Evolutionary conservation across 1,139 yeast genomes (phyloP), one percentile per base, ranked within the genome.

Genomic region (Geotrichum carabidarum): DNA sequence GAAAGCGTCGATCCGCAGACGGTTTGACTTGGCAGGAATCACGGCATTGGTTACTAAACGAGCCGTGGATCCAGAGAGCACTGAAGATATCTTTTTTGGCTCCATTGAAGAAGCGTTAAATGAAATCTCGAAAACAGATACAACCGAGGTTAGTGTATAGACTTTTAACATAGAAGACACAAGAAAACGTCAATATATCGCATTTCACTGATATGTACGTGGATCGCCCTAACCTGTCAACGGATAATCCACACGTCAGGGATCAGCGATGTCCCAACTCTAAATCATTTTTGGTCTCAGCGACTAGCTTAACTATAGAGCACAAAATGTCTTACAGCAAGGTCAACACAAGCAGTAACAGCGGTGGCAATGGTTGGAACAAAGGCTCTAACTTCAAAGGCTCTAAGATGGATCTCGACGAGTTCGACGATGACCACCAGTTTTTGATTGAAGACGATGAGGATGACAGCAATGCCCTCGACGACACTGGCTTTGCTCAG

Each of bases 21-120:
- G 74, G 56, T 65, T 78, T 65, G 63, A 64, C 53, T 50, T 70
- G 59, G 66, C 80, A 60, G 71, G 74, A 27, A 63, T 70, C 53
- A 55, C 64, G 30, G 61, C 60, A 3, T 55, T 70, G 56, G 67
- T 74, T 22, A 59, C 63, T 8, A 57, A 59, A 40, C 71, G 66
- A 40, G 8, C 5, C 3, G 48, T 35, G 52, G 27, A 50, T 55
- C 8, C 43, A 6, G 15, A 15, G 30, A 11, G 6, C 4, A 37
- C 1, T 18, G 51, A 48, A 4, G 51, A 48, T 22, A 66, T 69
- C 2, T 69, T 65, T 55, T 74, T 65, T 55, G 63, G 63, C 34
- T 63, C 68, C 12, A 68, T 73, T 37, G 72, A 68, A 22, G 71
- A 70, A 31, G 77, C 76, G 1, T 59, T 72, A 37, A 58, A 45